These are phyloP conservation scores for Colletotrichum lindemuthianum DNA, from an alignment of 2,329 filamentous ascomycete genomes.

Conservation along the genomic window DNA sequence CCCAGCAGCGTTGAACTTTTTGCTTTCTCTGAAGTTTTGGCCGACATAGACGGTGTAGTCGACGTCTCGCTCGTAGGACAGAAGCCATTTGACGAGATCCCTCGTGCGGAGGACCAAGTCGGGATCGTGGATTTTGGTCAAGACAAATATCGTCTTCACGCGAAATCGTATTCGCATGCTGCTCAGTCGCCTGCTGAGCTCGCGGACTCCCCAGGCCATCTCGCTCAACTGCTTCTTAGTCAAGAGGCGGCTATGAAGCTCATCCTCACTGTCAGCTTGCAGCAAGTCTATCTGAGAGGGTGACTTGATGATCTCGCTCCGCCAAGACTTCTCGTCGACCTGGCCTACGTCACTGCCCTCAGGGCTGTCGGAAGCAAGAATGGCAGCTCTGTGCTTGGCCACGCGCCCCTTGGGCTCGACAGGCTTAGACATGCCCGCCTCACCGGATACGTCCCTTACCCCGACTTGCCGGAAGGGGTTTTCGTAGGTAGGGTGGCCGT, in stretches of 20 bases:
- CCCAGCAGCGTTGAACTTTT: slow-evolving; percentile 77
- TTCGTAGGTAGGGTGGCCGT: slow-evolving; percentile 43
- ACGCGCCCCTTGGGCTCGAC: slow-evolving; percentile 56
- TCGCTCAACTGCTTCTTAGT: slow-evolving; percentile 96
- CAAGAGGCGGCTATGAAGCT: slow-evolving; percentile 74
- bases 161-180: slow-evolving; percentile 85
- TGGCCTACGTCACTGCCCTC: slow-evolving; percentile 60
- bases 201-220: slow-evolving; percentile 95
- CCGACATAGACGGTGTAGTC: slow-evolving; percentile 87
- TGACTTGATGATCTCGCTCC: slow-evolving; percentile 56
- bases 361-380: slow-evolving; percentile 59
- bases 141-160: slow-evolving; percentile 83
- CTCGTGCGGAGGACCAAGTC: slow-evolving; percentile 81
- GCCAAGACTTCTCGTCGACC: slow-evolving; percentile 66
- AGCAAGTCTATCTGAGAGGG: slow-evolving; percentile 52
- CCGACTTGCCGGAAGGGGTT: slow-evolving; percentile 31
- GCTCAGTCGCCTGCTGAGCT: slow-evolving; percentile 86
- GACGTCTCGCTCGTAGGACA: slow-evolving; percentile 74
- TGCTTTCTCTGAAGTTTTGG: slow-evolving; percentile 75
- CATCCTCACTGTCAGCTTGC: slow-evolving; percentile 42
- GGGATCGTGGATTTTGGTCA: slow-evolving; percentile 92
- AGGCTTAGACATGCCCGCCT: slow-evolving; percentile 42
- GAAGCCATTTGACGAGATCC: slow-evolving; percentile 82
- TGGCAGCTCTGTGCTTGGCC: slow-evolving; percentile 72
- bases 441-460: slow-evolving; percentile 39